These are phyloP conservation scores for Aspergillus melleus DNA, from an alignment of 2,329 filamentous ascomycete species.

Conservation along the genomic window DNA sequence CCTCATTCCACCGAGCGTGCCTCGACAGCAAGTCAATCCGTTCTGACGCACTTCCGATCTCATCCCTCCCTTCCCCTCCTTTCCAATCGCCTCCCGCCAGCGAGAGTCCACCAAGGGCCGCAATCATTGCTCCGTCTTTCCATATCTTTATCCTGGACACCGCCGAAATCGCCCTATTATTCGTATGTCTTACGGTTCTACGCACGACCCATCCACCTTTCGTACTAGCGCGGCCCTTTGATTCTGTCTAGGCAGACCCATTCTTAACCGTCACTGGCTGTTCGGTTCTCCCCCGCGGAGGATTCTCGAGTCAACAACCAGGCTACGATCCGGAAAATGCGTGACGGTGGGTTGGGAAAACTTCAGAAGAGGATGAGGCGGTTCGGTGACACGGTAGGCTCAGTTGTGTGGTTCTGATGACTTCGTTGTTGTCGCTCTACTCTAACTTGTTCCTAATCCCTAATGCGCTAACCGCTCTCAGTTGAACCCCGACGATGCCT, in stretches of 20 bases:
- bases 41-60: not conserved
- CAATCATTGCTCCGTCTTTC: not conserved
- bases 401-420: not conserved
- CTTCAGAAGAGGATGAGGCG: constrained; percentile 39
- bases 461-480: constrained; percentile 24
- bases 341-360: constrained; percentile 28
- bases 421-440: not conserved
- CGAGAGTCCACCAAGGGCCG: not conserved
- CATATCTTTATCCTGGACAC: not conserved
- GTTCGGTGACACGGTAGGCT: constrained; percentile 39
- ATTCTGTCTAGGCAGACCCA: not conserved
- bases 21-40: not conserved
- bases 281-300: not conserved
- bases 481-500: constrained; percentile 65
- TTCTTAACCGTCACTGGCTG: not conserved
- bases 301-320: not conserved
- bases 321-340: constrained; percentile 17
- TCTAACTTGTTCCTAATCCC: not conserved
- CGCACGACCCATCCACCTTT: not conserved
- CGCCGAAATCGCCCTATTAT: not conserved
- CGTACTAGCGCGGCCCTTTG: not conserved
- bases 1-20: not conserved
- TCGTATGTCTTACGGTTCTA: not conserved
- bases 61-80: not conserved
- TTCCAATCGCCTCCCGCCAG: not conserved